phyloP scores from a whole-genome alignment of 176 grass and related monocot species.

The Avena sativa region DNA sequence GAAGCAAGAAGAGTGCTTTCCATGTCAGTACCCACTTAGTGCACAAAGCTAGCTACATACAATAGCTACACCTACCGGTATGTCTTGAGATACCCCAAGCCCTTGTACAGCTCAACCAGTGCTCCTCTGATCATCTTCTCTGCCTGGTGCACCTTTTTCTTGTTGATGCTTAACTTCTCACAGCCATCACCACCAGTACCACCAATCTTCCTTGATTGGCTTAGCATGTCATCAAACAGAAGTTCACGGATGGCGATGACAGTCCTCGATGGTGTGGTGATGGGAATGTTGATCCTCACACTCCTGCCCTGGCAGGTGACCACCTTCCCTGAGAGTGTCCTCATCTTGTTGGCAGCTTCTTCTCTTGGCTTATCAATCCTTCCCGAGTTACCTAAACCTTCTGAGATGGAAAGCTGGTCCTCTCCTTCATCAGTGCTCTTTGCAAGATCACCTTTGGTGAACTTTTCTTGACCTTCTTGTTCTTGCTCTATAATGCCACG shows the following conservation, averaged over 20 bases:
- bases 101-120: slow-evolving; percentile 89
- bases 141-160: slow-evolving; percentile 84
- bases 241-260: slow-evolving; percentile 73
- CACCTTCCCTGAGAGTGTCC: slow-evolving; percentile 62
- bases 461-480: slow-evolving; percentile 62
- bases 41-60: slow-evolving; percentile 12
- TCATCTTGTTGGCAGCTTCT: slow-evolving; percentile 56
- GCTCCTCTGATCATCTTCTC: slow-evolving; percentile 99
- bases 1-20: slow-evolving; percentile 32
- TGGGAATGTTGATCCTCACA: slow-evolving; percentile 87
- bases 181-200: slow-evolving; percentile 21
- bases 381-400: slow-evolving; percentile 52
- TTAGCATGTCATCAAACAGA: slow-evolving; percentile 72
- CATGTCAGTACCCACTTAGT: slow-evolving; percentile 24
- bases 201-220: slow-evolving; percentile 58
- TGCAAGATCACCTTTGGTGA: slow-evolving; percentile 26
- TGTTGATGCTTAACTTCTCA: slow-evolving; percentile 87
- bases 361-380: slow-evolving; percentile 54
- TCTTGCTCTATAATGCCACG: slow-evolving; percentile 46
- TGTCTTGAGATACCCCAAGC: slow-evolving; percentile 77
- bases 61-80: slow-evolving; percentile 62
- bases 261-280: slow-evolving; percentile 87
- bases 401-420: slow-evolving; percentile 51
- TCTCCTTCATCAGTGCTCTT: slow-evolving; percentile 43
- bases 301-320: slow-evolving; percentile 82